Conservation (phyloP, 2,329 filamentous ascomycete genomes). For the Cercospora beticola region DNA sequence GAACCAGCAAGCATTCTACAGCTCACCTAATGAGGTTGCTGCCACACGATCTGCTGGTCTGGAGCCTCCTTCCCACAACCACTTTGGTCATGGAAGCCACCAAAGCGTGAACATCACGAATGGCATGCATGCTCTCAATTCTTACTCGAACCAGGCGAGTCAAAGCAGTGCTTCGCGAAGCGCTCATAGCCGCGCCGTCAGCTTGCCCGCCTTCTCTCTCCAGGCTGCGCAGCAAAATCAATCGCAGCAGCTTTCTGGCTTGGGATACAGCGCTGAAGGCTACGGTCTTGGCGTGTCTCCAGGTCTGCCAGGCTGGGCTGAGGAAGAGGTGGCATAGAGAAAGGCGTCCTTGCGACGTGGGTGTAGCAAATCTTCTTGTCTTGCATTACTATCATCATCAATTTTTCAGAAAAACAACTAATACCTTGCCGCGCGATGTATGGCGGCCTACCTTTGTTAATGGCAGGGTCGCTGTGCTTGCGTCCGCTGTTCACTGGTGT, state of each 20-base stretch:
- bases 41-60: constrained; percentile 33
- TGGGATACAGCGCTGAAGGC: constrained; percentile 54
- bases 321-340: constrained; percentile 55
- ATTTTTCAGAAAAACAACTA: background rate
- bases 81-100: constrained; percentile 56
- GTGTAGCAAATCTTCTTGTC: constrained; percentile 14
- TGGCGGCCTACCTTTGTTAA: background rate
- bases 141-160: constrained; percentile 48
- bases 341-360: background rate
- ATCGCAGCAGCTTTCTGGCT: constrained; percentile 53
- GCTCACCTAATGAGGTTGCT: constrained; percentile 61
- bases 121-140: constrained; percentile 21
- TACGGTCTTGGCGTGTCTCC: constrained; percentile 62
- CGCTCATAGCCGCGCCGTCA: constrained; percentile 75
- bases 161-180: constrained; percentile 46
- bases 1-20: constrained; percentile 80
- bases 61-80: constrained; percentile 33
- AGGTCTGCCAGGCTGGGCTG: constrained; percentile 62
- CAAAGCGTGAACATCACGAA: constrained; percentile 51
- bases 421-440: background rate
- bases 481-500: background rate
- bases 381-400: constrained; percentile 21
- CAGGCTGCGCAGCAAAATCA: constrained; percentile 41
- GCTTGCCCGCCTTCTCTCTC: constrained; percentile 71
- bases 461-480: background rate